Base-by-base conservation (phyloP, 495 filamentous ascomycete genomes). In the Penicillium argentinense region DNA sequence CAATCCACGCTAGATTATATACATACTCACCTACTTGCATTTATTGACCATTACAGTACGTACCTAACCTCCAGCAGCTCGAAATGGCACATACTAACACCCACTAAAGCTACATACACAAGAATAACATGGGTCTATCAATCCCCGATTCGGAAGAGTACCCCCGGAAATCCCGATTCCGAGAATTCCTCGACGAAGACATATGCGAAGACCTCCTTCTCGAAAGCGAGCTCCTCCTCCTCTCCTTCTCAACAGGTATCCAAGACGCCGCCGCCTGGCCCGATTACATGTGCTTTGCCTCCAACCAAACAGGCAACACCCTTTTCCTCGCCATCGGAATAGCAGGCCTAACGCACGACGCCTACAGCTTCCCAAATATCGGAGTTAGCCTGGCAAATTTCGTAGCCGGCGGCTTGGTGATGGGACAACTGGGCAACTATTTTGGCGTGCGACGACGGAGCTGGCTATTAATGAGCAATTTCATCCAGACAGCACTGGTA, bases 281-380 rank as follows among this genome's bases (percentile, higher is more conserved):
- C 18, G 80, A 82, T 60, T 84, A 76, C 59, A 73, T 73, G 67
- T 83, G 79, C 51, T 84, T 85, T 54, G 77, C 81, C 24, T 83
- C 79, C 24, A 84, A 84, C 62, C 80, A 85, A 54, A 84, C 82
- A 1, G 81, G 82, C 51, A 85, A 84, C 64, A 80, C 79, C 11
- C 73, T 85, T 33, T 59, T 83, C 32, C 68, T 83, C 14, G 80
- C 78, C 24, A 64, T 80, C 34, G 70, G 45, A 28, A 51, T 78
- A 22, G 75, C 79, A 11, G 61, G 73, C 16, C 57, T 77, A 14
- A 69, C 71, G 40, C 68, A 68, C 32, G 45, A 60, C 9, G 47
- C 47, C 9, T 61, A 54, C 36, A 53, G 43, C 42, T 53, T 76
- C 30, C 43, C 69, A 39, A 81, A 81, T 54, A 80, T 82, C 42